These are phyloP conservation scores for Aureobasidium sp. DNA, from an alignment of 2,329 filamentous ascomycete species.

Conservation along the genomic window DNA sequence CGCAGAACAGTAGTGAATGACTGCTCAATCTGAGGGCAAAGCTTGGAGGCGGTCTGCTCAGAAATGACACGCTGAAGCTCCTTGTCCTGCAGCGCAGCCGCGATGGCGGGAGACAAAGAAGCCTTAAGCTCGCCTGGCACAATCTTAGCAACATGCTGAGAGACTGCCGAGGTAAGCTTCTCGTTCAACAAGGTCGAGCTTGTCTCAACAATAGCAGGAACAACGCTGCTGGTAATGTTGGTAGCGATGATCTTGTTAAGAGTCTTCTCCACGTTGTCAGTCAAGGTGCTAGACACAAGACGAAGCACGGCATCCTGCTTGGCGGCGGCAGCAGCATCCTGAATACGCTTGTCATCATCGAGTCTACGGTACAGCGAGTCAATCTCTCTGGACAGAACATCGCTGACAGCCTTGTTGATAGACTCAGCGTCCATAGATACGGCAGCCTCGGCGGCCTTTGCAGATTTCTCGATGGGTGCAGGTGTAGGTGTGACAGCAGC, in stretches of 20 bases:
- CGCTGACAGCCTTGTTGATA: constrained; percentile 13
- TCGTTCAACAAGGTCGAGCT: constrained; percentile 63
- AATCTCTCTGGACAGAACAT: constrained; percentile 36
- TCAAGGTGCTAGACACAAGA: constrained; percentile 60
- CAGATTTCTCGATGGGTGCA: constrained; percentile 4
- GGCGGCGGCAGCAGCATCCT: constrained; percentile 56
- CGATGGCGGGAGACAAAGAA: constrained; percentile 59
- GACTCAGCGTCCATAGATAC: constrained; percentile 19
- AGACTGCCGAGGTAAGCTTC: constrained; percentile 62
- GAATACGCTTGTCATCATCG: constrained; percentile 61
- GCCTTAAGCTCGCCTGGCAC: constrained; percentile 69
- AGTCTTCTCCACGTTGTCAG: constrained; percentile 67
- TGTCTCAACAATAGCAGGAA: constrained; percentile 65
- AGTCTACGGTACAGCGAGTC: constrained; percentile 53
- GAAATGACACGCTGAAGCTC: constrained; percentile 66
- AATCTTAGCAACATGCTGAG: constrained; percentile 47
- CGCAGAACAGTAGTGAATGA: constrained; percentile 55
- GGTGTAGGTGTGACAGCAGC: background rate
- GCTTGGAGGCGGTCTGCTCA: constrained; percentile 61
- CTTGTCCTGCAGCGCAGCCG: constrained; percentile 63
- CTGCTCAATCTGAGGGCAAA: constrained; percentile 62
- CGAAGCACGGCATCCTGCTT: constrained; percentile 64
- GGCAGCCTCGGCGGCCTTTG: constrained; percentile 14
- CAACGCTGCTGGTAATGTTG: constrained; percentile 66
- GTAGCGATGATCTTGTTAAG: constrained; percentile 68